Conservation (phyloP, 768 basidiomycete species). For the Trichaptum fuscoviolaceum region DNA sequence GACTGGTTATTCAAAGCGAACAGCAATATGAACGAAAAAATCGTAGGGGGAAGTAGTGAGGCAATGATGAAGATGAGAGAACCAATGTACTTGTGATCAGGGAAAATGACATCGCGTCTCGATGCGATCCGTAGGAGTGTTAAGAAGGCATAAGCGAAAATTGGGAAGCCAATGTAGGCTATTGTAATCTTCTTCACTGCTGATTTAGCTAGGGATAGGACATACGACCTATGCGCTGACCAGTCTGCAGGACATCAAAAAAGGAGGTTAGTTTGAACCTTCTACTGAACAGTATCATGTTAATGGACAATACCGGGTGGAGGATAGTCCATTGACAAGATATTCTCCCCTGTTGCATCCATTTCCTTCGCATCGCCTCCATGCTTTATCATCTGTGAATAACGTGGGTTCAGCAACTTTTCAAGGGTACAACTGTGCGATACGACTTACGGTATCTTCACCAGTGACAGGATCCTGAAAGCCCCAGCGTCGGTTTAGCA, state of each 20-base stretch:
- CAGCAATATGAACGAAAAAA: slow-evolving; percentile 18
- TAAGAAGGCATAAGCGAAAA: slow-evolving; percentile 12
- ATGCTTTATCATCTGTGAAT: slow-evolving; percentile 8
- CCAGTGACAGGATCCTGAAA: slow-evolving; percentile 48
- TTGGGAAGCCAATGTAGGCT: slow-evolving; percentile 15
- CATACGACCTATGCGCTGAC: slow-evolving; percentile 18
- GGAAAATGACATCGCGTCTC: neutral
- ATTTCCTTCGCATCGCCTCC: slow-evolving; percentile 18
- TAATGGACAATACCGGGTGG: slow-evolving; percentile 24
- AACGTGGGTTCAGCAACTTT: neutral
- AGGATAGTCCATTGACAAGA: slow-evolving; percentile 24
- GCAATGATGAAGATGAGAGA: slow-evolving; percentile 7
- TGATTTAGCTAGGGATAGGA: slow-evolving; percentile 15
- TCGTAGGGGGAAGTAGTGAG: slow-evolving; percentile 17
- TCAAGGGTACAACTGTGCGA: slow-evolving; percentile 22
- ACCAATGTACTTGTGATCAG: slow-evolving; percentile 1
- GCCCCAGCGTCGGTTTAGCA: neutral
- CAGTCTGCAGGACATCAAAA: slow-evolving; percentile 18
- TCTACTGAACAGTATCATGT: neutral
- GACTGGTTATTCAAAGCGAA: slow-evolving; percentile 21
- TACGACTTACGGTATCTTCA: slow-evolving; percentile 41
- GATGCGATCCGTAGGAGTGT: neutral
- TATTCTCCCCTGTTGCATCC: slow-evolving; percentile 23
- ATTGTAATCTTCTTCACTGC: slow-evolving; percentile 16
- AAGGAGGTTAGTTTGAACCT: neutral